Conservation (phyloP, 176 grass and related monocot genomes). For the Bromus sterilis region DNA sequence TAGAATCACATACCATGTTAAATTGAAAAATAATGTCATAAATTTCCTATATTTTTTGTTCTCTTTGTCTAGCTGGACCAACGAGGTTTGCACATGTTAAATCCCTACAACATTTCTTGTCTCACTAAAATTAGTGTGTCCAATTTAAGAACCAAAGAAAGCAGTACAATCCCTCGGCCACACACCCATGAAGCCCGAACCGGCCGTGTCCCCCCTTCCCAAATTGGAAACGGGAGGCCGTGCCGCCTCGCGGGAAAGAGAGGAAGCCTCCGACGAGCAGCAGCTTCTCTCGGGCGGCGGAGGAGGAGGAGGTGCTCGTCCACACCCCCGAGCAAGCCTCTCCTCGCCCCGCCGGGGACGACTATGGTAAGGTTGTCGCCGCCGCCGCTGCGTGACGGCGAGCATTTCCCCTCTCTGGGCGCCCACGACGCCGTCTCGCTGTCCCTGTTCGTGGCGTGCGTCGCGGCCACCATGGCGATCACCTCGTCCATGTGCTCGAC, state of each 20-base stretch:
- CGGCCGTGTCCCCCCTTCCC: constrained; percentile 32
- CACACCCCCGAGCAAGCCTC: neutral
- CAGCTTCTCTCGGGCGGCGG: neutral
- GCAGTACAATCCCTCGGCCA: constrained; percentile 24
- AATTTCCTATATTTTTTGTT: too few relatives aligned
- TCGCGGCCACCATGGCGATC: constrained; percentile 42
- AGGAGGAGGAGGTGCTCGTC: constrained; percentile 2
- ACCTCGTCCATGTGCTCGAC: constrained; percentile 68
- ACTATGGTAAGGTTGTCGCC: constrained; percentile 56
- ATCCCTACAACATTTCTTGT: too few relatives aligned
- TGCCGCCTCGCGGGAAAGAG: neutral
- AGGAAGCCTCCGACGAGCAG: neutral
- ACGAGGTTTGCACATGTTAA: too few relatives aligned
- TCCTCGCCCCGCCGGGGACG: constrained; percentile 4
- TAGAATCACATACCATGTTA: too few relatives aligned
- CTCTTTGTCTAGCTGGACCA: too few relatives aligned
- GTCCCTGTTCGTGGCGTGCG: constrained; percentile 45
- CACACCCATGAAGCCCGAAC: constrained; percentile 16
- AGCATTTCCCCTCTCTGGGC: neutral
- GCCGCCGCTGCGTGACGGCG: constrained; percentile 7
- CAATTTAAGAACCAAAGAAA: constrained; percentile 29
- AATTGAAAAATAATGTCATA: too few relatives aligned
- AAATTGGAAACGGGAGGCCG: constrained; percentile 37
- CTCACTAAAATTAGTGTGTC: constrained; percentile 44
- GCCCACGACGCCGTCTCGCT: constrained; percentile 25